Evolutionary conservation across 2,329 filamentous ascomycete genomes (phyloP).

Genomic region (Phaeophleospora eucalypticola): DNA sequence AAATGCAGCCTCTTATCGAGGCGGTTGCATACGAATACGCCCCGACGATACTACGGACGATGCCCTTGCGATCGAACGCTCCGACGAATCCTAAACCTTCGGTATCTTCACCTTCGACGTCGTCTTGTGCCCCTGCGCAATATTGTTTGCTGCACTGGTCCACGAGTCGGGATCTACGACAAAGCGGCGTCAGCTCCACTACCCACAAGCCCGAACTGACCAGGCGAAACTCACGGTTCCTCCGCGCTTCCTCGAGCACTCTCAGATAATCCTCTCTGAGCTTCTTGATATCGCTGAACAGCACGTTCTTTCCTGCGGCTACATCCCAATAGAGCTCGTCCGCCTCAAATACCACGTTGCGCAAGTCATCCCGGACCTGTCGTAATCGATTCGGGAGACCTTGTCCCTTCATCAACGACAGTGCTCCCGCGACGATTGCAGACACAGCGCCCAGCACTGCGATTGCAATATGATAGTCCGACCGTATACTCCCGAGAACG

Average conservation of each 20-base stretch:
- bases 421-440: conserved; percentile 31
- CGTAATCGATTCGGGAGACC: conserved; percentile 35
- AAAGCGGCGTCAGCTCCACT: neutral
- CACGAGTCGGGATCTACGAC: conserved; percentile 32
- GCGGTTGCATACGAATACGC: too few relatives aligned
- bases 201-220: neutral
- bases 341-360: conserved; percentile 32
- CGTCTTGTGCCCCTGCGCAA: conserved; percentile 6
- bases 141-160: conserved; percentile 19
- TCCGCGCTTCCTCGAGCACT: conserved; percentile 31
- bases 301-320: conserved; percentile 27
- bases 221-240: conserved; percentile 19
- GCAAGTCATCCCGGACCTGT: conserved; percentile 31
- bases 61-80: too few relatives aligned
- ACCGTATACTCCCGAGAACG: conserved; percentile 29
- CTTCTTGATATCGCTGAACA: conserved; percentile 32
- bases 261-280: conserved; percentile 33
- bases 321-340: conserved; percentile 37
- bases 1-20: too few relatives aligned
- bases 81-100: neutral
- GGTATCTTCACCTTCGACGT: neutral
- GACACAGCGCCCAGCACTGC: conserved; percentile 32
- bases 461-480: conserved; percentile 30
- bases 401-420: conserved; percentile 35
- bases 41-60: too few relatives aligned